Evolutionary conservation across 306 rosid genomes (phyloP).

Genomic region (Inga laurina): DNA sequence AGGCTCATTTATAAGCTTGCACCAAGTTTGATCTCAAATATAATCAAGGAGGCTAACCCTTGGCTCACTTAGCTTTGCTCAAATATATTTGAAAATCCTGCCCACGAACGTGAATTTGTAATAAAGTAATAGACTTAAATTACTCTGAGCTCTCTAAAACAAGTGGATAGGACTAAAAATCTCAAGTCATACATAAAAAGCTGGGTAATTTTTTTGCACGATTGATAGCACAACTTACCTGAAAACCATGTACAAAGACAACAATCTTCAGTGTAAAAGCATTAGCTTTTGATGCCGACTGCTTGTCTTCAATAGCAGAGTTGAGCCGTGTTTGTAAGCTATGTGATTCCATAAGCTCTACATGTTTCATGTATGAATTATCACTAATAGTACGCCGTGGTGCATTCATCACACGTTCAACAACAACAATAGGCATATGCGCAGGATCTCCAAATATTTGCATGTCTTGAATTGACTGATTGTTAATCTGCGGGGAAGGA

Average conservation of each 20-base stretch:
- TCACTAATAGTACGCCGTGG: constrained; percentile 71
- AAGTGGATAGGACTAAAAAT: neutral
- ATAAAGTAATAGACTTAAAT: constrained; percentile 5
- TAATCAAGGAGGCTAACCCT: constrained; percentile 11
- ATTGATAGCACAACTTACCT: constrained; percentile 64
- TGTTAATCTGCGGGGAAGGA: constrained; percentile 67
- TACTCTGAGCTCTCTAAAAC: neutral
- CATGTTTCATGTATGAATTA: constrained; percentile 58
- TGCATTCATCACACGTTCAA: constrained; percentile 84
- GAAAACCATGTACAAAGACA: constrained; percentile 97
- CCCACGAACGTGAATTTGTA: constrained; percentile 15
- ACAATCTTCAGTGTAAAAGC: constrained; percentile 73
- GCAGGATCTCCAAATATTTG: constrained; percentile 84
- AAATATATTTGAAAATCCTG: constrained; percentile 25
- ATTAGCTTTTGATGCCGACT: constrained; percentile 41
- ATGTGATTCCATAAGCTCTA: constrained; percentile 46
- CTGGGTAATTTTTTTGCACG: constrained; percentile 25
- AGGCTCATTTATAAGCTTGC: neutral
- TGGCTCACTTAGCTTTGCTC: neutral
- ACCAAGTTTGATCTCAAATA: constrained; percentile 3
- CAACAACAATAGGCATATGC: constrained; percentile 71
- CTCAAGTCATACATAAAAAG: constrained; percentile 21
- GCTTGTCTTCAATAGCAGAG: constrained; percentile 40
- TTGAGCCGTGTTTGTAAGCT: constrained; percentile 19
- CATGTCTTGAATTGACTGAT: constrained; percentile 88